Base-by-base conservation (phyloP, 257 asterid genomes). In the Cinchona pubescens region DNA sequence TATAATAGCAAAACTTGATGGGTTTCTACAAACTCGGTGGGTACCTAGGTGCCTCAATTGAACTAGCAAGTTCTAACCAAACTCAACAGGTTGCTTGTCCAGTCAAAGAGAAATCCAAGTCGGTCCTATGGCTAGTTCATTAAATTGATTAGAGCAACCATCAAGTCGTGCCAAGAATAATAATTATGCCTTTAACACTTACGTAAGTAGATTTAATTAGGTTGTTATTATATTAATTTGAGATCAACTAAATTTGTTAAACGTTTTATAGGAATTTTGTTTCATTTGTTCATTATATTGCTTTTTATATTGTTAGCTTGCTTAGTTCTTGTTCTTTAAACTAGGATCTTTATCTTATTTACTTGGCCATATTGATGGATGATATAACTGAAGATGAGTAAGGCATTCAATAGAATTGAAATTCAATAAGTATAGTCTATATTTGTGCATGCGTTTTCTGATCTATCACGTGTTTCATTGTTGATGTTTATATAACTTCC, bases 381-480 rank as follows among this genome's bases (percentile, higher is more conserved):
- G 82, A 40, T 80, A 78, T 75, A 35, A 81, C 74, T 30, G 14
- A 71, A 66, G 72, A 81, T 78, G 67, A 23, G 71, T 81, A 73
- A n/a, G n/a, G n/a, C n/a, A n/a, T n/a, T n/a, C 56, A 82, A 82
- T 55, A 65, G 48, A 35, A 56, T 68, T 62, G 80, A 51, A 79
- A 69, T 35, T 71, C 68, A 66, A 51, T 74, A 78, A 65, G 75
- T 80, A 16, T 73, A 73, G 83, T 59, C 88, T 29, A 65, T 95
- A 58, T 83, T 90, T 42, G 82, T 78, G 84, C 98, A 92, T 80
- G 88, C 94, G 35, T 89, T 85, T 82, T 85, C 79, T 76, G 92
- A 95, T 88, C 92, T 90, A 79, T 85, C 96, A 53, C 90, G 82
- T 84, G 92, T 91, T 82, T 82, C 97, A 56, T 97, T 98, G 11